Evolutionary conservation across 2,329 filamentous ascomycete genomes (phyloP).

Genomic region (Claviceps fusiformis): DNA sequence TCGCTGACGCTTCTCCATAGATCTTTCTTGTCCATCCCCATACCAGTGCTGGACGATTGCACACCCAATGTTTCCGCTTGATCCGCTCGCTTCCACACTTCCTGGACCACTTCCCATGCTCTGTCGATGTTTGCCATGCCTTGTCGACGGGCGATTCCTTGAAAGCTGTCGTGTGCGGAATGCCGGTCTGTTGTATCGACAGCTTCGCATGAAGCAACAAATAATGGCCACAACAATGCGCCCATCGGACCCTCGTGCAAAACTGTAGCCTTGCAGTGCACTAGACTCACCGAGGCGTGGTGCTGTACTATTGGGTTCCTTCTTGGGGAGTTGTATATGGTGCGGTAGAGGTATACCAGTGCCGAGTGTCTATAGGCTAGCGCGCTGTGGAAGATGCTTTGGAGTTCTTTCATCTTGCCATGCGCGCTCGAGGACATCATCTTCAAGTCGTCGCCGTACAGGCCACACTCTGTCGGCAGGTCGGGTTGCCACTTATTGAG

Average conservation of each 20-base stretch:
- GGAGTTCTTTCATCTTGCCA: constrained; percentile 29
- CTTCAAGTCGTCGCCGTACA: not conserved
- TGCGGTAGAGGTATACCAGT: constrained; percentile 44
- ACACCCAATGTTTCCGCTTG: constrained; percentile 11
- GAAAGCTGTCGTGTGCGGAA: constrained; percentile 37
- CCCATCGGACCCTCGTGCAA: constrained; percentile 45
- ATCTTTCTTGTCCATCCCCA: constrained; percentile 16
- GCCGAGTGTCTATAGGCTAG: constrained; percentile 46
- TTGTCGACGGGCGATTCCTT: constrained; percentile 39
- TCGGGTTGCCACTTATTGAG: constrained; percentile 42
- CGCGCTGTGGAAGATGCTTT: constrained; percentile 45
- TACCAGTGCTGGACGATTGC: constrained; percentile 6
- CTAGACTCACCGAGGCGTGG: constrained; percentile 35
- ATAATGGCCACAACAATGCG: constrained; percentile 51
- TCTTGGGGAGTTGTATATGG: constrained; percentile 34
- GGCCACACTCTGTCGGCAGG: constrained; percentile 24
- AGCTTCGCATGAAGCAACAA: constrained; percentile 50
- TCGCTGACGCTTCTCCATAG: constrained; percentile 43
- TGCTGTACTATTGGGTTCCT: constrained; percentile 37
- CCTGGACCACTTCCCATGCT: constrained; percentile 46
- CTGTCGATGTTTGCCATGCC: constrained; percentile 53
- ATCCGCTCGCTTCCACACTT: constrained; percentile 46
- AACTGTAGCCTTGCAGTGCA: constrained; percentile 42
- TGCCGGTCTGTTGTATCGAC: constrained; percentile 32
- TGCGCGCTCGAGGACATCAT: not conserved